phyloP scores from a whole-genome alignment of 345 rosid species.

The Laguncularia racemosa region DNA sequence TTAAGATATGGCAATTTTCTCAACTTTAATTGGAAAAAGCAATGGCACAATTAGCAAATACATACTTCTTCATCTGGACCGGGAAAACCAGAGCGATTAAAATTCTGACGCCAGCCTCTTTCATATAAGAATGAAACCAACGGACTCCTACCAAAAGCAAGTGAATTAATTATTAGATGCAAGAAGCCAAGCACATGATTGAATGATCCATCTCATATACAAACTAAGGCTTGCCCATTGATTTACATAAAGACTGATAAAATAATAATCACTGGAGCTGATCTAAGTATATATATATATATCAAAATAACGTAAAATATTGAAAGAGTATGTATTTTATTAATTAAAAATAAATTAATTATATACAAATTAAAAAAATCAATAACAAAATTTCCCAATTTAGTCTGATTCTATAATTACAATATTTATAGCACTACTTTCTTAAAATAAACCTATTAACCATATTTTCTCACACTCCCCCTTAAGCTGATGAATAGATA shows the following conservation, averaged over 20 bases:
- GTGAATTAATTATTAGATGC: constrained; percentile 4
- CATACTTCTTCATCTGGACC: constrained; percentile 92
- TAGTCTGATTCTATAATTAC: too few relatives aligned
- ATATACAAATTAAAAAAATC: too few relatives aligned
- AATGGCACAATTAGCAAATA: constrained; percentile 1
- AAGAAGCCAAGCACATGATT: background rate
- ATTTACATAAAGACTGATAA: background rate
- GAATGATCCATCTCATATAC: background rate
- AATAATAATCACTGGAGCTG: too few relatives aligned
- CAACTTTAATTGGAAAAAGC: background rate
- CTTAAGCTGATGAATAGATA: too few relatives aligned
- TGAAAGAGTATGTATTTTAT: too few relatives aligned
- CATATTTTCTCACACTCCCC: too few relatives aligned
- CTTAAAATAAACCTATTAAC: too few relatives aligned
- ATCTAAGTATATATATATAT: too few relatives aligned
- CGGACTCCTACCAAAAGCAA: constrained; percentile 62
- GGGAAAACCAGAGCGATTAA: constrained; percentile 77
- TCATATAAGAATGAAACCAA: constrained; percentile 86
- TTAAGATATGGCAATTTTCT: background rate
- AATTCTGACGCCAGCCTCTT: constrained; percentile 93
- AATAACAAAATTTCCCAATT: too few relatives aligned
- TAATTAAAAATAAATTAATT: too few relatives aligned
- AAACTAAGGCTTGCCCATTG: background rate
- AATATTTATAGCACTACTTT: too few relatives aligned
- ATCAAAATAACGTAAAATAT: too few relatives aligned